These are phyloP conservation scores for Trichosporon sp. DNA, from an alignment of 1,284 basidiomycete species.

Conservation along the genomic window DNA sequence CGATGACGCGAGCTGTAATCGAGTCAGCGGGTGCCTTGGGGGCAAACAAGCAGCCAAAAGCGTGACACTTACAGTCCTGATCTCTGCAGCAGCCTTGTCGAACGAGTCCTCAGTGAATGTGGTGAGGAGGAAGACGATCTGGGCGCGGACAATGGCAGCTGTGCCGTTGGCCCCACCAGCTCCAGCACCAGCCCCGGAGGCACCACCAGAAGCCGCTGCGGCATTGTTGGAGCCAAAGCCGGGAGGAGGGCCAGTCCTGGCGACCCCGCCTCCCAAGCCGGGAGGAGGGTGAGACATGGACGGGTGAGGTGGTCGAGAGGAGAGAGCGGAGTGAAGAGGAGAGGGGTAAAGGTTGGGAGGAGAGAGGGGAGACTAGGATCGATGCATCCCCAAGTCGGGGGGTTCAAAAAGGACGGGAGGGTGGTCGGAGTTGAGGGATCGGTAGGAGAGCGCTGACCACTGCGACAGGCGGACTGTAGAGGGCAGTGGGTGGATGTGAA, in stretches of 20 bases:
- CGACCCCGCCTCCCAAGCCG: conserved; percentile 44
- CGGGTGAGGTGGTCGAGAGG: conserved; percentile 1
- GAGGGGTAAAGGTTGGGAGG: conserved; percentile 8
- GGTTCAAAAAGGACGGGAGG: not conserved
- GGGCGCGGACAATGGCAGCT: conserved; percentile 51
- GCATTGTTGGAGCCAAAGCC: conserved; percentile 32
- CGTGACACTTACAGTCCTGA: conserved; percentile 68
- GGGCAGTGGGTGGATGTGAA: conserved; percentile 1
- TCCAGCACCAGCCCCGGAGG: conserved; percentile 10
- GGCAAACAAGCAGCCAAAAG: not conserved
- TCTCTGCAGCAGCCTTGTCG: conserved; percentile 82
- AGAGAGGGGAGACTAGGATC: conserved; percentile 6
- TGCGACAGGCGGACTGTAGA: conserved; percentile 3
- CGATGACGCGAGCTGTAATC: conserved; percentile 77
- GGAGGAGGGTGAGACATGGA: conserved; percentile 43
- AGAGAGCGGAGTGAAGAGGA: conserved; percentile 7
- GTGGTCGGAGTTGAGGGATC: not conserved
- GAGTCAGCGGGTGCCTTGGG: too few species aligned
- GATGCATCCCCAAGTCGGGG: conserved; percentile 15
- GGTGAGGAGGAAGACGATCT: conserved; percentile 85
- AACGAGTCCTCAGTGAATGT: conserved; percentile 93
- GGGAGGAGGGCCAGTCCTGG: conserved; percentile 44
- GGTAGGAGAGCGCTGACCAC: not conserved
- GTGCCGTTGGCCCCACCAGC: conserved; percentile 24
- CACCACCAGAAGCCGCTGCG: conserved; percentile 3